phyloP scores from a whole-genome alignment of 2,329 filamentous ascomycete genomes.

The Aspergillus ibericus region DNA sequence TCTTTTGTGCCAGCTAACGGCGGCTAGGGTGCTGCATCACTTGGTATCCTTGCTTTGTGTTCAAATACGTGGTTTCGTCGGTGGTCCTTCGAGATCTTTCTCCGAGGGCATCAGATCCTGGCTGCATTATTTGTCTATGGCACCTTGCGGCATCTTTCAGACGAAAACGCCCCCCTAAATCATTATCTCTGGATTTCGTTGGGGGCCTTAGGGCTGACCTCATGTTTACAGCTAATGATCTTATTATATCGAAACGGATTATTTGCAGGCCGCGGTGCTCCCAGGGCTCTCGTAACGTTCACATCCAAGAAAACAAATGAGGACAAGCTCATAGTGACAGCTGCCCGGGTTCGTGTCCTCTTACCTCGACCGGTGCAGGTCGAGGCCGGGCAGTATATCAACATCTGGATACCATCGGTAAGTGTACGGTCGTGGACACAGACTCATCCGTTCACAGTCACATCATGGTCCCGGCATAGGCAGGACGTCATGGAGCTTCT shows the following conservation, averaged over 20 bases:
- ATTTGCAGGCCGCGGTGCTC: not conserved
- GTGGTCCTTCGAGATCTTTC: not conserved
- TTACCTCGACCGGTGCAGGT: constrained; percentile 23
- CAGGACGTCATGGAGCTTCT: constrained; percentile 33
- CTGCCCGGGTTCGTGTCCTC: constrained; percentile 19
- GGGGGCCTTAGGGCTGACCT: not conserved
- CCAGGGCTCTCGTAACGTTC: constrained; percentile 1
- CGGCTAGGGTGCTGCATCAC: not conserved
- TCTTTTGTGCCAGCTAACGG: not conserved
- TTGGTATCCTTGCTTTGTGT: not conserved
- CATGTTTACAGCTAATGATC: not conserved
- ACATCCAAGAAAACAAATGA: constrained; percentile 10
- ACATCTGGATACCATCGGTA: constrained; percentile 30
- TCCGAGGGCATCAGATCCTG: not conserved
- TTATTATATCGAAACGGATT: not conserved
- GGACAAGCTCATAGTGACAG: constrained; percentile 4
- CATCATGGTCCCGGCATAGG: constrained; percentile 24
- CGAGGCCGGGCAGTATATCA: constrained; percentile 28
- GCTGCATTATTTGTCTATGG: not conserved
- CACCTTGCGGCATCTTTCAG: not conserved
- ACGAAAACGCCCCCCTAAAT: not conserved
- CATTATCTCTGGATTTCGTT: not conserved
- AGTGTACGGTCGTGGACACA: constrained; percentile 25
- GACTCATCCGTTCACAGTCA: constrained; percentile 27
- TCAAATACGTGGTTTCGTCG: not conserved